These are phyloP conservation scores for Ophiosphaerella narmari DNA, from an alignment of 2,329 filamentous ascomycete species.

Conservation along the genomic window DNA sequence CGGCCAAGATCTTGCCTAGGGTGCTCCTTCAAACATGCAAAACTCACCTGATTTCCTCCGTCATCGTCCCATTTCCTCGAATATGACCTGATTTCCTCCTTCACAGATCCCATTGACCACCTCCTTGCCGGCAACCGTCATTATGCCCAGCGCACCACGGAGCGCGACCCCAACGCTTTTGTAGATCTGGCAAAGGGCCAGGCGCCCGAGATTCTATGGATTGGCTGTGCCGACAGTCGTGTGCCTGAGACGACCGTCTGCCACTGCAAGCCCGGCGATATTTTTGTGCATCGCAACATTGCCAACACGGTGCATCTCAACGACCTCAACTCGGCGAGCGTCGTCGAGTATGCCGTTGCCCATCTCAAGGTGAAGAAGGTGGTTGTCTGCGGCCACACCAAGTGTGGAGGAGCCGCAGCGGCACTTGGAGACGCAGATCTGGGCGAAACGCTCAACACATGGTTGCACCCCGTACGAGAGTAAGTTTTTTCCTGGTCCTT, in stretches of 20 bases:
- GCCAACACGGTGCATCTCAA: slow-evolving; percentile 78
- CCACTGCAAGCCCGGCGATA: slow-evolving; percentile 77
- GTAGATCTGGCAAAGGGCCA: slow-evolving; percentile 69
- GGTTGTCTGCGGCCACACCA: slow-evolving; percentile 65
- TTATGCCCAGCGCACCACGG: slow-evolving; percentile 69
- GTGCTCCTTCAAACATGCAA: slow-evolving; percentile 19
- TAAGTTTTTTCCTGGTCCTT: slow-evolving; percentile 13
- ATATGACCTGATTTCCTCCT: not conserved
- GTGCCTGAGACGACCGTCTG: slow-evolving; percentile 83
- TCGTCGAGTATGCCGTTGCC: slow-evolving; percentile 78
- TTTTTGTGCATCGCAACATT: slow-evolving; percentile 90
- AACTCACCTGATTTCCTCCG: slow-evolving; percentile 15
- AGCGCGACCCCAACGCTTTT: slow-evolving; percentile 74
- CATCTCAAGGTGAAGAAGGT: slow-evolving; percentile 70
- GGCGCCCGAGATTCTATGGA: slow-evolving; percentile 72
- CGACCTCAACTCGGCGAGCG: slow-evolving; percentile 75
- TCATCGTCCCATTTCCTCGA: no score
- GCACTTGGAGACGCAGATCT: slow-evolving; percentile 61
- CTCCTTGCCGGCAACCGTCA: slow-evolving; percentile 71
- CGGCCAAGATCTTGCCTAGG: slow-evolving; percentile 10
- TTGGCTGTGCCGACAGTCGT: slow-evolving; percentile 85
- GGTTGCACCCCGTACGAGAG: slow-evolving; percentile 62
- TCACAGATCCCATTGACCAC: slow-evolving; percentile 59
- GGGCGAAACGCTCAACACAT: slow-evolving; percentile 62
- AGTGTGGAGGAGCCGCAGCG: slow-evolving; percentile 63